Percentiles rank a stretch among this genome's conserved stretches.
These are phyloP conservation scores for Retiboletus flavoniger DNA, from an alignment of 1,284 basidiomycete genomes.

Conservation along the genomic window DNA sequence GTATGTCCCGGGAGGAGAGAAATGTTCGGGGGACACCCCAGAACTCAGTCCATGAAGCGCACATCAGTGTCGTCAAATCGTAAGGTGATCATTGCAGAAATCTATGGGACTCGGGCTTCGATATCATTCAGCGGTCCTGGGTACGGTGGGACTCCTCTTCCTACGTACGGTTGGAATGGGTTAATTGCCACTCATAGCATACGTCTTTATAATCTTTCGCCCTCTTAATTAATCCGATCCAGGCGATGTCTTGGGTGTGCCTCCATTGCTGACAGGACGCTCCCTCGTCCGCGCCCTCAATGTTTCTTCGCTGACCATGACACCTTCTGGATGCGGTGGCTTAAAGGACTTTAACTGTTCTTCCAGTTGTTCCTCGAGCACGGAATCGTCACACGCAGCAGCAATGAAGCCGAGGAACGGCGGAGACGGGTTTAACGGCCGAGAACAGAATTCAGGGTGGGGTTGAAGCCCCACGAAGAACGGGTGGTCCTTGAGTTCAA, in stretches of 20 bases:
- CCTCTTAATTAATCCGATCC: slow-evolving; percentile 18
- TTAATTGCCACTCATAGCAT: background rate
- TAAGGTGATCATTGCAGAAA: background rate
- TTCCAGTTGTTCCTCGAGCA: slow-evolving; percentile 76
- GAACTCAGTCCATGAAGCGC: no score
- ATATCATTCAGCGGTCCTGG: background rate
- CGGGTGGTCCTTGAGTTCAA: slow-evolving; percentile 90
- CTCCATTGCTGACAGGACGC: slow-evolving; percentile 26
- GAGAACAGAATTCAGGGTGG: slow-evolving; percentile 98
- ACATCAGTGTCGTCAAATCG: background rate
- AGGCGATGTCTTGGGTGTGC: slow-evolving; percentile 26
- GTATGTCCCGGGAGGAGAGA: no score
- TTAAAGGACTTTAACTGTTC: slow-evolving; percentile 54
- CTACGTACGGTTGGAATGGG: slow-evolving; percentile 4
- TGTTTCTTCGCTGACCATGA: slow-evolving; percentile 49
- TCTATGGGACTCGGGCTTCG: background rate
- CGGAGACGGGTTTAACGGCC: slow-evolving; percentile 97
- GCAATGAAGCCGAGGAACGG: slow-evolving; percentile 97
- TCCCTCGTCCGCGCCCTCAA: slow-evolving; percentile 38
- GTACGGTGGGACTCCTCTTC: background rate
- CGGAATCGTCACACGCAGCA: slow-evolving; percentile 59
- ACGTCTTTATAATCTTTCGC: background rate
- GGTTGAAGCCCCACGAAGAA: slow-evolving; percentile 96
- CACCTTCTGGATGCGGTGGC: slow-evolving; percentile 50
- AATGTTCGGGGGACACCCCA: no score